A percentile compares a stretch with the other conserved stretches of the same genome.
These are phyloP conservation scores for Podospora pseudocomata DNA, from an alignment of 495 filamentous ascomycete species.

Conservation along the genomic window DNA sequence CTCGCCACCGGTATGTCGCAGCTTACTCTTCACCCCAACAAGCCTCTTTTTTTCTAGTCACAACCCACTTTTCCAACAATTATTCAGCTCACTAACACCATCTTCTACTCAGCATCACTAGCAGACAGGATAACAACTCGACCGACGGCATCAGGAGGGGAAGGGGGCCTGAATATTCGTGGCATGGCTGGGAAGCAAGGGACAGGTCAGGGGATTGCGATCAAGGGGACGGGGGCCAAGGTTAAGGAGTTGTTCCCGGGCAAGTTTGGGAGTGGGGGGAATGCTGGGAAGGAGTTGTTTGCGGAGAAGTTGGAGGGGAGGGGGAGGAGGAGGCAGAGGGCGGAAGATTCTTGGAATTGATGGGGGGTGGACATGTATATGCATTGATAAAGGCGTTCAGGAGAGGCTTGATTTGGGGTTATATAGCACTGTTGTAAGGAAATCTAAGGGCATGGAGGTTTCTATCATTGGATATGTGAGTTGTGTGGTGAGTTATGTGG, in stretches of 20 bases:
- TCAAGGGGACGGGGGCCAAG: slow-evolving; percentile 58
- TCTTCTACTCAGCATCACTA: slow-evolving; percentile 28
- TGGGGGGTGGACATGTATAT: not conserved
- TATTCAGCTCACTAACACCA: slow-evolving; percentile 23
- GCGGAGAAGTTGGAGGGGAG: slow-evolving; percentile 47
- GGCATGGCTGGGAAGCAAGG: slow-evolving; percentile 51
- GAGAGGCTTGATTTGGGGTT: too few species aligned
- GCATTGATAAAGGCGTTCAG: not conserved
- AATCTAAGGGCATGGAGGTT: too few species aligned
- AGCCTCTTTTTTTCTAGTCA: slow-evolving; percentile 9
- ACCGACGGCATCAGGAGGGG: slow-evolving; percentile 5
- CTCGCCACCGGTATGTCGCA: slow-evolving; percentile 36
- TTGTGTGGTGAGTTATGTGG: too few species aligned
- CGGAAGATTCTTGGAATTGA: slow-evolving; percentile 54
- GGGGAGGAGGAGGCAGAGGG: slow-evolving; percentile 45
- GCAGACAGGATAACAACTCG: slow-evolving; percentile 41
- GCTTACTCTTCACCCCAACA: slow-evolving; percentile 13
- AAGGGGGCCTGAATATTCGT: slow-evolving; percentile 56
- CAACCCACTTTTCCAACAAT: slow-evolving; percentile 8
- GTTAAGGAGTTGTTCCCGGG: slow-evolving; percentile 70
- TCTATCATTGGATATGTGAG: too few species aligned
- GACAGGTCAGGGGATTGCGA: slow-evolving; percentile 56
- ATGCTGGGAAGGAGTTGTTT: slow-evolving; percentile 72
- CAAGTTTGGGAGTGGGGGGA: slow-evolving; percentile 48
- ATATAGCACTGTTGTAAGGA: too few species aligned